These are phyloP conservation scores for Breviolum minutum DNA, from an alignment of 73 alveolate genomes.

Conservation along the genomic window DNA sequence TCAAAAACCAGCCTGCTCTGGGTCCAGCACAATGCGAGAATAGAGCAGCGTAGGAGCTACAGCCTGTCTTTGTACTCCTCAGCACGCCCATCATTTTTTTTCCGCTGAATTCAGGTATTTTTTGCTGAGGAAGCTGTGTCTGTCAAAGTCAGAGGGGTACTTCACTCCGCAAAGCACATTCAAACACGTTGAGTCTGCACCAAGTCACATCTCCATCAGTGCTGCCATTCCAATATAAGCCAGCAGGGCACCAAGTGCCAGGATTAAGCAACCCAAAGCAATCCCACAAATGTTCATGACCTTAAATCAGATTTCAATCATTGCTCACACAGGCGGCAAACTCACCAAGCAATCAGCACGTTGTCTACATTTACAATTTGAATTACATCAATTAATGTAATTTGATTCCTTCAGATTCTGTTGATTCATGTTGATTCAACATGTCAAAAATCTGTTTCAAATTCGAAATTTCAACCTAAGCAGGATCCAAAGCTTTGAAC, in stretches of 20 bases:
- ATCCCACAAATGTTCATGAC: slow-evolving; percentile 84
- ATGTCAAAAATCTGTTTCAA: background rate
- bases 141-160: background rate
- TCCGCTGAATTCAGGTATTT: background rate
- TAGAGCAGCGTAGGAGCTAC: slow-evolving; percentile 85
- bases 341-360: too few species aligned
- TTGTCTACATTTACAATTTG: too few species aligned
- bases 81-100: background rate
- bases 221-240: slow-evolving; percentile 88
- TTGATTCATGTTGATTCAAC: background rate
- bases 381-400: too few species aligned
- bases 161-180: too few species aligned
- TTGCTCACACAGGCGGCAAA: too few species aligned
- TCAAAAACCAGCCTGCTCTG: slow-evolving; percentile 20
- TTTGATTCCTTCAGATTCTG: too few species aligned
- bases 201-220: slow-evolving; percentile 72
- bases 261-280: slow-evolving; percentile 54
- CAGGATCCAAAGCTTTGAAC: background rate
- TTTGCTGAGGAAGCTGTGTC: background rate
- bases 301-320: background rate
- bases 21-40: slow-evolving; percentile 84
- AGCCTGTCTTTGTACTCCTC: slow-evolving; percentile 73
- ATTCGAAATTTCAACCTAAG: background rate
- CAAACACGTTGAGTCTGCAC: background rate
- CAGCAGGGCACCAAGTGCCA: slow-evolving; percentile 63